Evolutionary conservation across 768 basidiomycete genomes (phyloP).

Genomic region (Amanita jacksonii): DNA sequence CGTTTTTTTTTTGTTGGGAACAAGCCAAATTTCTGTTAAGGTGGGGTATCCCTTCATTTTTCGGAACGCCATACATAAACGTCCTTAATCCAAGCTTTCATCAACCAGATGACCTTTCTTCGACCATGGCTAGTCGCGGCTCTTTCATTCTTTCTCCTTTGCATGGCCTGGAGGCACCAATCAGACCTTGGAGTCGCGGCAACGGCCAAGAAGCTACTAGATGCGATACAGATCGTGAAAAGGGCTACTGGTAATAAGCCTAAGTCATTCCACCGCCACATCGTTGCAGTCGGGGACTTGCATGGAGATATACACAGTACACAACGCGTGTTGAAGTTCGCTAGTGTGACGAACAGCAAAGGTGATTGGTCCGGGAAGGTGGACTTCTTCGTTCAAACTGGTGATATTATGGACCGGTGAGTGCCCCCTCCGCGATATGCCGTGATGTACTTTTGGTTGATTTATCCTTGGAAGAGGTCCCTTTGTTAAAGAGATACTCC

Average conservation of each 20-base stretch:
- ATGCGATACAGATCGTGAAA: background rate
- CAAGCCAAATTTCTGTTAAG: too few relatives aligned
- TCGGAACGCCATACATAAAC: too few relatives aligned
- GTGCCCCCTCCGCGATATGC: constrained; percentile 16
- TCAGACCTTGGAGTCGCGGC: too few relatives aligned
- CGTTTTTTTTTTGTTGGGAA: too few relatives aligned
- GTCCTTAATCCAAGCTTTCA: too few relatives aligned
- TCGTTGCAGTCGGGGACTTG: constrained; percentile 87
- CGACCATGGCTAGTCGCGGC: too few relatives aligned
- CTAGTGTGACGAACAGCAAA: constrained; percentile 60
- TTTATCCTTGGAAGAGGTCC: constrained; percentile 42
- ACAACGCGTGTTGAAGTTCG: constrained; percentile 68
- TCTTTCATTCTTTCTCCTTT: too few relatives aligned
- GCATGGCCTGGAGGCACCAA: too few relatives aligned
- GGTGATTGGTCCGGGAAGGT: constrained; percentile 78
- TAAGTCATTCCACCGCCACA: constrained; percentile 36
- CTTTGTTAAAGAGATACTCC: constrained; percentile 80
- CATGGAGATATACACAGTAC: constrained; percentile 86
- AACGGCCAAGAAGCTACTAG: too few relatives aligned
- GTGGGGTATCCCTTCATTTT: too few relatives aligned
- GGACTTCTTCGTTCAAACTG: constrained; percentile 89
- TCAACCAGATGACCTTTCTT: too few relatives aligned
- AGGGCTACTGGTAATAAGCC: too few relatives aligned
- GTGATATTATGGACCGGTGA: constrained; percentile 90
- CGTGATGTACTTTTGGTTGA: background rate